A percentile compares a stretch with the other conserved stretches of the same genome.
Conservation (phyloP, 495 filamentous ascomycete species). For the Xylaria cubensis region DNA sequence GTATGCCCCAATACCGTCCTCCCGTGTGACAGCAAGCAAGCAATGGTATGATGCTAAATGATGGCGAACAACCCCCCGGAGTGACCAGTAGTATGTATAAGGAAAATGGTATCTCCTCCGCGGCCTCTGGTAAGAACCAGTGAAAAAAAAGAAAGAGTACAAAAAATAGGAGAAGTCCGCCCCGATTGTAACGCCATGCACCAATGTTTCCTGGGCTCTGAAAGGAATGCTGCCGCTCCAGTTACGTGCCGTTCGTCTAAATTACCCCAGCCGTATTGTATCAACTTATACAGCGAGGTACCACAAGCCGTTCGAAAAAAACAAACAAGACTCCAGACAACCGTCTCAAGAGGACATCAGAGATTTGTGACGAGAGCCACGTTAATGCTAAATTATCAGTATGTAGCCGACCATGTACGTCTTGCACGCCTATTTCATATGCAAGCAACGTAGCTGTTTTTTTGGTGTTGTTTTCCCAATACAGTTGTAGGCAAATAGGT, state of each 20-base stretch:
- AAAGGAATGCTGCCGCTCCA: conserved; percentile 23
- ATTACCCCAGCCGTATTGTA: not conserved
- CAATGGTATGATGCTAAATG: conserved; percentile 7
- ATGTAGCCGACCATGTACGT: not conserved
- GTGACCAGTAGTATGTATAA: conserved; percentile 1
- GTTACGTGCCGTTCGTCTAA: not conserved
- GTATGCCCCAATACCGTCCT: conserved; percentile 7
- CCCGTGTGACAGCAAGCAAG: conserved; percentile 8
- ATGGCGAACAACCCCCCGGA: conserved; percentile 4
- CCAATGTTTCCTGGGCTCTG: not conserved
- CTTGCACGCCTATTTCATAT: not conserved
- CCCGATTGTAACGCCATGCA: conserved; percentile 15
- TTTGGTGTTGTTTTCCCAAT: not conserved
- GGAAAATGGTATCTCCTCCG: conserved; percentile 48
- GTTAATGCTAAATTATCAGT: conserved; percentile 17
- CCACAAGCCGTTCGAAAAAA: conserved; percentile 1
- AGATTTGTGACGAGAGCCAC: not conserved
- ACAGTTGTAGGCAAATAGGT: not conserved
- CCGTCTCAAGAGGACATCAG: not conserved
- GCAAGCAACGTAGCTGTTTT: not conserved
- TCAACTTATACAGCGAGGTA: not conserved
- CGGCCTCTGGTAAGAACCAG: conserved; percentile 26
- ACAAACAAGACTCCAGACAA: not conserved
- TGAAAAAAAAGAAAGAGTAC: not conserved
- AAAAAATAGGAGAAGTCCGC: conserved; percentile 23